Evolutionary conservation across 345 rosid genomes (phyloP).

Genomic region (Lumnitzera racemosa): DNA sequence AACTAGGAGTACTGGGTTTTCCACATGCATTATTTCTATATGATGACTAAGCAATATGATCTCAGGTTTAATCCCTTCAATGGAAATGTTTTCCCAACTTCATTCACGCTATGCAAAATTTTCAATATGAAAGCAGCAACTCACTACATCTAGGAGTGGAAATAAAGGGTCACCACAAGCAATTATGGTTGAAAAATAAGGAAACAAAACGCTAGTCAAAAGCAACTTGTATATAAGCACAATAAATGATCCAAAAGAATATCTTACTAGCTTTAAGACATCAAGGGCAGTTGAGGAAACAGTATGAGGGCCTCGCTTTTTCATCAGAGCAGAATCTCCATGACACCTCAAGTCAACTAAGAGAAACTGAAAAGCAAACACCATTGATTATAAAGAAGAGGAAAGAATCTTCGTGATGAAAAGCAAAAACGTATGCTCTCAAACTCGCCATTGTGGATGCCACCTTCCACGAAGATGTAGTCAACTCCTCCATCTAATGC

Average conservation of each 20-base stretch:
- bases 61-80: too few relatives aligned
- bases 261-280: slow-evolving; percentile 70
- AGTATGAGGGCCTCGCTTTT: slow-evolving; percentile 64
- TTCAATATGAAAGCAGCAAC: too few relatives aligned
- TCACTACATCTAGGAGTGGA: neutral
- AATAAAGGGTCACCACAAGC: too few relatives aligned
- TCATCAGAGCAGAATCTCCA: slow-evolving; percentile 79
- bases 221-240: neutral
- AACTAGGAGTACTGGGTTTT: too few relatives aligned
- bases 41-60: too few relatives aligned
- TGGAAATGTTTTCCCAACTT: too few relatives aligned
- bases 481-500: too few relatives aligned
- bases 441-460: too few relatives aligned
- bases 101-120: too few relatives aligned
- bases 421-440: neutral
- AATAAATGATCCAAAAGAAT: neutral
- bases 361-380: slow-evolving; percentile 53
- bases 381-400: neutral
- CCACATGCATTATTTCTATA: too few relatives aligned
- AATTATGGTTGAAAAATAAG: neutral
- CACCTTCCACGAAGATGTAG: too few relatives aligned
- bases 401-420: slow-evolving; percentile 2
- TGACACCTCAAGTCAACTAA: slow-evolving; percentile 90
- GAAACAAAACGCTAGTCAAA: neutral
- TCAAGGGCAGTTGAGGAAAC: slow-evolving; percentile 86